These are phyloP conservation scores for Collybia sordida DNA, from an alignment of 768 basidiomycete genomes.

Conservation along the genomic window DNA sequence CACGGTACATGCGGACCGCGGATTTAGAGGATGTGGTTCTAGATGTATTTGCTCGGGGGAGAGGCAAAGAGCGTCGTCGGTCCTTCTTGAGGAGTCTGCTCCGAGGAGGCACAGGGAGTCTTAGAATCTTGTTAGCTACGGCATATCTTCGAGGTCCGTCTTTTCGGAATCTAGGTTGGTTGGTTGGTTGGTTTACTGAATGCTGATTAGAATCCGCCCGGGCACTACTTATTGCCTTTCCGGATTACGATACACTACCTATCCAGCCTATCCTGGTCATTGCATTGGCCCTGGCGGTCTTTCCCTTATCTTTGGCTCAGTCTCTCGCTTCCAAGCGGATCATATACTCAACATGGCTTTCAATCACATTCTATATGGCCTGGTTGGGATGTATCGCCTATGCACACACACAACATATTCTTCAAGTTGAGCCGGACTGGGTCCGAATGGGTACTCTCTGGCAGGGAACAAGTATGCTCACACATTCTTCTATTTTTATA, in stretches of 20 bases:
- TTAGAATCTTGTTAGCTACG: slow-evolving; percentile 52
- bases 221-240: slow-evolving; percentile 47
- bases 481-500: slow-evolving; percentile 5
- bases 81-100: slow-evolving; percentile 41
- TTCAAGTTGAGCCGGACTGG: slow-evolving; percentile 34
- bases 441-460: slow-evolving; percentile 50
- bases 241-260: slow-evolving; percentile 27
- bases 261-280: slow-evolving; percentile 41
- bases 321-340: slow-evolving; percentile 56
- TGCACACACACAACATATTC: slow-evolving; percentile 47
- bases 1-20: slow-evolving; percentile 63
- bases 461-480: slow-evolving; percentile 61
- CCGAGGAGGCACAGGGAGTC: slow-evolving; percentile 40
- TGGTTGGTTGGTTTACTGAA: not conserved
- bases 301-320: slow-evolving; percentile 53
- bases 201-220: slow-evolving; percentile 51
- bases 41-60: slow-evolving; percentile 57
- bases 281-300: slow-evolving; percentile 38
- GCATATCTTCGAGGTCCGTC: slow-evolving; percentile 68
- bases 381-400: slow-evolving; percentile 60
- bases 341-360: slow-evolving; percentile 57
- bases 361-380: slow-evolving; percentile 54
- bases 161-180: slow-evolving; percentile 11
- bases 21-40: slow-evolving; percentile 67
- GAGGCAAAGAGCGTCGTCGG: slow-evolving; percentile 49